Percentiles rank a stretch among this genome's conserved stretches.
Evolutionary conservation across 345 rosid species (phyloP).

Genomic region (Rubroshorea leprosula): DNA sequence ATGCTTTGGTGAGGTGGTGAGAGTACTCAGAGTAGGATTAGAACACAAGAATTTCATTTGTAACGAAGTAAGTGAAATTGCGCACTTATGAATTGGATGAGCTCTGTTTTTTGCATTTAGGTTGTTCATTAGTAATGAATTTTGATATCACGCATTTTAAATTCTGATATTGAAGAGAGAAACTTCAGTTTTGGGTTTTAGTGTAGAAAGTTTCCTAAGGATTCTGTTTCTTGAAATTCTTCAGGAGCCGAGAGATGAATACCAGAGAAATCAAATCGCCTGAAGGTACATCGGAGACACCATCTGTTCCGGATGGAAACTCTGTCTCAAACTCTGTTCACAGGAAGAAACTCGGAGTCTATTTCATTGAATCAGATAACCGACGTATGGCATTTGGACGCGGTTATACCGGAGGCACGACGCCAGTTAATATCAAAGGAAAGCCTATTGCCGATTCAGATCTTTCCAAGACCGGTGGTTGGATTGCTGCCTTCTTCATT

Average conservation of each 20-base stretch:
- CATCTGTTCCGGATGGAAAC: slow-evolving; percentile 24
- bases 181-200: no score
- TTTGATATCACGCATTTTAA: not conserved
- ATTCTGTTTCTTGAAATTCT: not conserved
- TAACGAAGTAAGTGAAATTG: not conserved
- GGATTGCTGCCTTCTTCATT: slow-evolving; percentile 86
- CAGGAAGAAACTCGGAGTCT: slow-evolving; percentile 60
- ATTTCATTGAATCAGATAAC: slow-evolving; percentile 75
- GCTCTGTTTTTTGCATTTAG: not conserved
- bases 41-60: not conserved
- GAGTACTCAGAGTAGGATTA: no score
- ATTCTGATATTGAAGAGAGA: no score
- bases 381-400: slow-evolving; percentile 74
- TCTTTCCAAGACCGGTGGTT: slow-evolving; percentile 85
- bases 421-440: slow-evolving; percentile 74
- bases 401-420: slow-evolving; percentile 77
- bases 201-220: not conserved
- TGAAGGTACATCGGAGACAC: slow-evolving; percentile 30
- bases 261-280: slow-evolving; percentile 60
- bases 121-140: not conserved
- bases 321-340: slow-evolving; percentile 22
- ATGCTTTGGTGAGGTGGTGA: no score
- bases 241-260: slow-evolving; percentile 30
- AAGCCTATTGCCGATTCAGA: slow-evolving; percentile 69
- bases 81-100: no score